Evolutionary conservation across 768 basidiomycete species (phyloP).

Genomic region (Phaffia australis): DNA sequence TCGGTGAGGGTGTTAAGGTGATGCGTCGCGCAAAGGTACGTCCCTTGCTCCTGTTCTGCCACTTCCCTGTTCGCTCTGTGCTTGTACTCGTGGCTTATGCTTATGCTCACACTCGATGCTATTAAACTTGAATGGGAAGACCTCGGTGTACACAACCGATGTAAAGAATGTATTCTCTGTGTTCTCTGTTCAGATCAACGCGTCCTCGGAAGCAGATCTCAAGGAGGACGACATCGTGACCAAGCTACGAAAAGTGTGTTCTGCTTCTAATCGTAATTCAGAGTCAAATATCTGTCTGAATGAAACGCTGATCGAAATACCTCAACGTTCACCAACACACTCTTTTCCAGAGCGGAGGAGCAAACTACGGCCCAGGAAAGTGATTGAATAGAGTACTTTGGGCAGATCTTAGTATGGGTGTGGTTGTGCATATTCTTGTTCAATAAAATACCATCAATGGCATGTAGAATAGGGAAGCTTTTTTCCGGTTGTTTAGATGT

Average conservation of each 20-base stretch:
- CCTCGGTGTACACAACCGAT: conserved; percentile 81
- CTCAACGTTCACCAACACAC: too few relatives aligned
- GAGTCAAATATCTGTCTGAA: too few relatives aligned
- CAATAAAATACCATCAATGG: too few relatives aligned
- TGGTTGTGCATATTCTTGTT: too few relatives aligned
- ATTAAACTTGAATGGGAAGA: conserved; percentile 37
- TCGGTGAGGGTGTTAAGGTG: conserved; percentile 34
- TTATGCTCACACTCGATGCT: background rate
- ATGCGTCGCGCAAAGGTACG: conserved; percentile 23
- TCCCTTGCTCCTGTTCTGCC: background rate
- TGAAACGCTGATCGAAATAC: too few relatives aligned
- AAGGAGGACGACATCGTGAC: conserved; percentile 71
- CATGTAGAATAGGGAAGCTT: too few relatives aligned
- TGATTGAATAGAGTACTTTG: too few relatives aligned
- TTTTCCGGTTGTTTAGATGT: too few relatives aligned
- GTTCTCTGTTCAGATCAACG: conserved; percentile 80
- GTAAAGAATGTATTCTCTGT: conserved; percentile 66
- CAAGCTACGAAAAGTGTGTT: conserved; percentile 58
- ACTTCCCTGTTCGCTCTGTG: background rate
- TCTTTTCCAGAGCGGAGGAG: too few relatives aligned
- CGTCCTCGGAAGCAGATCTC: conserved; percentile 69
- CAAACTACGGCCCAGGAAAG: too few relatives aligned
- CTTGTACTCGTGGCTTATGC: background rate
- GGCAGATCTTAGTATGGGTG: too few relatives aligned
- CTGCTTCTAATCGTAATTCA: too few relatives aligned